Percentiles rank a stretch among this genome's conserved stretches.
These are phyloP conservation scores for Neonectria punicea DNA, from an alignment of 2,329 filamentous ascomycete genomes.

Conservation along the genomic window DNA sequence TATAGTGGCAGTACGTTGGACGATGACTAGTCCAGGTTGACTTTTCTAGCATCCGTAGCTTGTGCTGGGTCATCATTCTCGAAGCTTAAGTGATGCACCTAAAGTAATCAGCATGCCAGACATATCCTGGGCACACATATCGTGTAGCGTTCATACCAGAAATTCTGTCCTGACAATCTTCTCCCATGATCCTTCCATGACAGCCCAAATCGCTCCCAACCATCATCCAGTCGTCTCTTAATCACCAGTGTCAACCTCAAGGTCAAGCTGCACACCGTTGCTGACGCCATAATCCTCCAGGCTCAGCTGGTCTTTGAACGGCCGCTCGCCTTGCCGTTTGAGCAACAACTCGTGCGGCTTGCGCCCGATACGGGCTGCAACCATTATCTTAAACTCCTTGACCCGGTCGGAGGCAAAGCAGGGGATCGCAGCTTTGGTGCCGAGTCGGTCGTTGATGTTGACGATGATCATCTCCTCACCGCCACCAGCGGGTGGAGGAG, in stretches of 20 bases:
- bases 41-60: background rate
- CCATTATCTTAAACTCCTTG: constrained; percentile 89
- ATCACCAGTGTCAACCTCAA: constrained; percentile 71
- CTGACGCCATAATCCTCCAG: constrained; percentile 94
- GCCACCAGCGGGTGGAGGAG: constrained; percentile 39
- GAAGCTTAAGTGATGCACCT: background rate
- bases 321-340: constrained; percentile 89
- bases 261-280: constrained; percentile 80
- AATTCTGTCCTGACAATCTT: background rate
- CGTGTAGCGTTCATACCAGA: background rate
- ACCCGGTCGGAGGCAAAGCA: constrained; percentile 88
- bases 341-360: constrained; percentile 92
- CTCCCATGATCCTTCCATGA: background rate
- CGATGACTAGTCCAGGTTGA: background rate
- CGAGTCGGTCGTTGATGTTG: constrained; percentile 92
- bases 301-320: constrained; percentile 91
- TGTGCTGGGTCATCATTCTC: background rate
- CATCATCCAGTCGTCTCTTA: constrained; percentile 46
- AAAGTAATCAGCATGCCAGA: constrained; percentile 1
- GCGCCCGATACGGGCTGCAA: constrained; percentile 87
- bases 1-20: background rate
- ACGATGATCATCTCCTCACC: constrained; percentile 91
- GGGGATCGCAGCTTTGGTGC: constrained; percentile 94
- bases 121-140: background rate
- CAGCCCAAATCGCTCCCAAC: background rate